Base-by-base conservation (phyloP, 768 basidiomycete species). In the Pulveroboletus sp. region DNA sequence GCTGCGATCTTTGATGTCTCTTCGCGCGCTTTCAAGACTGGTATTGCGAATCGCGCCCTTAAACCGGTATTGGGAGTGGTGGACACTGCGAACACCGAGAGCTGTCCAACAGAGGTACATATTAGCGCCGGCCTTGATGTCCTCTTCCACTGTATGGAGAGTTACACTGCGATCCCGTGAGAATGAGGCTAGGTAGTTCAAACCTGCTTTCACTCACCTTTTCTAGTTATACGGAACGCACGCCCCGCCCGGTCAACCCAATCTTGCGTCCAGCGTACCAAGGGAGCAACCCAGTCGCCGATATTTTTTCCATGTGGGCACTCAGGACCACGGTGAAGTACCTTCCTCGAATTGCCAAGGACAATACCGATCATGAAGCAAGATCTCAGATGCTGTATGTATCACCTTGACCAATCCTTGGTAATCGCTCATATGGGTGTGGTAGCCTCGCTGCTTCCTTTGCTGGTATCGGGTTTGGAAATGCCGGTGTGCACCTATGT, bases 231-330 rank as follows among this genome's bases (percentile, higher is more conserved):
- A 85, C 83, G 17, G 89, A 95, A 68, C 86, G 95, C 43, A 83
- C 78, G 1, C 95, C 94, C 6, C 81, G 95, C 24, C 95, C 95
- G 3, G 61, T 80, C 8, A 96, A 98, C 69, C 95, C 95, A 3
- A 86, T 93, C 37, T 70, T 90, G 38, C 79, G 95, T 38, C 95
- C 95, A 26, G 87, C 92, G 5, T 96, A 95, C 62, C 93, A 95
- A 68, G 93, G 92, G 51, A 86, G 87, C 64, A 95, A 95, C 62
- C 90, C 89, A 5, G 87, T 97, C 42, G 92, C 93, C 2, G 95
- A 98, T 63, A 89, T 98, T 41, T 98, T 98, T 72, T 91, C 91
- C 15, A 73, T 86, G 48, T 98, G 95, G 94, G 94, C 95, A 2
- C 73, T 98, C 50, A 79, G 82, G 59, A 87, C 91, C 13, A 89